Evolutionary conservation across 2,329 filamentous ascomycete species (phyloP), one percentile per base, ranked within the genome.

Genomic region (Curvularia lunata): DNA sequence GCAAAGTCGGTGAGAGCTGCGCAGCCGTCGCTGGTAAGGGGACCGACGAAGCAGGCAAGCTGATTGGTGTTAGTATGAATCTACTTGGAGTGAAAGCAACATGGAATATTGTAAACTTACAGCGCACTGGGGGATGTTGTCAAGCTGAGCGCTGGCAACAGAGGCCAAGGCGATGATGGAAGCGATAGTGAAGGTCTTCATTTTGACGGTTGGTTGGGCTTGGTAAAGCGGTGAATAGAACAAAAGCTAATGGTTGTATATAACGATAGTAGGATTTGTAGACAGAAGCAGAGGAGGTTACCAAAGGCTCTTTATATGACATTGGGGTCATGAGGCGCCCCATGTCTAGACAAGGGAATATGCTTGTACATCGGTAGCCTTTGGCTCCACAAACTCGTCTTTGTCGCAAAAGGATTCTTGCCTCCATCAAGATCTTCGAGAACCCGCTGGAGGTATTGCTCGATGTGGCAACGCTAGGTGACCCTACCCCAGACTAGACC

Each of bases 1-100:
- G 75, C 76, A 68, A 83, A 83, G 74, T 84, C 81, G 59, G 74
- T 77, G 32, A 83, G 65, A 13, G 54, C 16, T n/a, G 71, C 62
- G 75, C 82, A 84, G 58, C 81, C 81, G 63, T 82, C 80, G 28
- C 43, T 62, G 52, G 54, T 56, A 40, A 83, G 72, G 37, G 79
- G 75, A 13, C 50, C 59, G 54, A 82, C 40, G 69, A 84, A 81
- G 73, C 82, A 84, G 61, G 63, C 65, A 16, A 82, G 62, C 81
- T 83, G 58, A n/a, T 18, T n/a, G 1, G 37, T 54, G 61, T 70
- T 70, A 73, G 71, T 56, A 9, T 23, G 19, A 34, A 16, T 9
- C 43, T 6, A 1, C 5, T 23, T 13, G 19, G 5, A 48, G 12
- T 21, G 18, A 25, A 28, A 25, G 25, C n/a, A 18, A 16, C 9